Percentiles rank a stretch among this genome's conserved stretches.
These are phyloP conservation scores for Nannochloropsis salina DNA, from an alignment of 108 stramenopile species.

Conservation along the genomic window DNA sequence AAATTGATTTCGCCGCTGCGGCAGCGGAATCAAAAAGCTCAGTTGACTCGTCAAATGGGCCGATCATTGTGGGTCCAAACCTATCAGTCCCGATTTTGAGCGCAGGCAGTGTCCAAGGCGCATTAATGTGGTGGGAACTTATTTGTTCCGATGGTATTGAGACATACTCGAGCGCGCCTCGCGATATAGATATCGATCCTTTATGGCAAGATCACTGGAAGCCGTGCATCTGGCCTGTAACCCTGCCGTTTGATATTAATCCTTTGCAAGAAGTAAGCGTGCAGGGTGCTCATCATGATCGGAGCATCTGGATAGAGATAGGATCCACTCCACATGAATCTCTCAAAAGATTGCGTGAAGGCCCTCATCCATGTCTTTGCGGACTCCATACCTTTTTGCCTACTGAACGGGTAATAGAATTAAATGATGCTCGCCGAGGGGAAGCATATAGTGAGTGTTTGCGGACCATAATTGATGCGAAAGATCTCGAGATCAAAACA, in stretches of 20 bases:
- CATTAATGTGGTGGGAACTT: background rate
- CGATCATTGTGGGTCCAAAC: background rate
- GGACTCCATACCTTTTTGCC: background rate
- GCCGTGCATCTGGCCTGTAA: background rate
- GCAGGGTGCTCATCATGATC: constrained; percentile 1
- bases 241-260: background rate
- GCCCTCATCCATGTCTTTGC: background rate
- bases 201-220: constrained; percentile 6
- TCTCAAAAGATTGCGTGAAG: background rate
- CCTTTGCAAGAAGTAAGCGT: background rate
- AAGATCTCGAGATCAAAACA: background rate
- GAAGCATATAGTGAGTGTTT: background rate
- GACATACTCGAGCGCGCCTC: background rate
- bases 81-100: background rate
- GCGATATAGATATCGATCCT: background rate
- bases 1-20: background rate
- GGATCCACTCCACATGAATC: background rate
- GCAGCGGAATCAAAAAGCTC: background rate
- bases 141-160: background rate
- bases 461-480: background rate
- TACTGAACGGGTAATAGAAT: background rate
- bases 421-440: background rate
- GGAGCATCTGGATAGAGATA: background rate
- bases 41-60: background rate
- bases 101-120: background rate